Conservation (phyloP, 768 basidiomycete species). For the Lepiota brunneoincarnata region DNA sequence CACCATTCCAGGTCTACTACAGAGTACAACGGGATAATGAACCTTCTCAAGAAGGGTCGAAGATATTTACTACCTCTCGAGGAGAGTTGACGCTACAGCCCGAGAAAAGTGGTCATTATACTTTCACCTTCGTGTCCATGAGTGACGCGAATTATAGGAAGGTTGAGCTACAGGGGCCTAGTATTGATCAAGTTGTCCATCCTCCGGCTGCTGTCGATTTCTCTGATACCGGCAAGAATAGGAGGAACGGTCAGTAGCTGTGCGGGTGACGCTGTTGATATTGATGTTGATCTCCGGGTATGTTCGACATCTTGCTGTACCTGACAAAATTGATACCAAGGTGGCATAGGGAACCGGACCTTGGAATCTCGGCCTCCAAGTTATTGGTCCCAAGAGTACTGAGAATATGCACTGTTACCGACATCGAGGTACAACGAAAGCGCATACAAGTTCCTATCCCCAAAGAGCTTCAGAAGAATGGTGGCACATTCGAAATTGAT, state of each 20-base stretch:
- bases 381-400: slow-evolving; percentile 70
- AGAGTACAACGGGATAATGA: slow-evolving; percentile 70
- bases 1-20: slow-evolving; percentile 87
- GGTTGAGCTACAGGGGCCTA: slow-evolving; percentile 69
- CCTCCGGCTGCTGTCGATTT: slow-evolving; percentile 83
- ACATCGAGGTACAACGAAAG: slow-evolving; percentile 53
- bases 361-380: slow-evolving; percentile 82
- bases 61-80: slow-evolving; percentile 65
- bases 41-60: slow-evolving; percentile 51
- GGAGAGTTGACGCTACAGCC: slow-evolving; percentile 86
- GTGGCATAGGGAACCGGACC: slow-evolving; percentile 76
- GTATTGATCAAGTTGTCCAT: slow-evolving; percentile 87
- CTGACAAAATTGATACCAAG: neutral
- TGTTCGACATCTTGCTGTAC: slow-evolving; percentile 16
- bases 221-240: slow-evolving; percentile 44
- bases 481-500: slow-evolving; percentile 79
- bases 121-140: slow-evolving; percentile 74
- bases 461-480: slow-evolving; percentile 56
- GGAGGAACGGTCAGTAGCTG: slow-evolving; percentile 70
- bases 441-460: slow-evolving; percentile 69
- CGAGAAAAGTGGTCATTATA: slow-evolving; percentile 85
- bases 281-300: slow-evolving; percentile 82
- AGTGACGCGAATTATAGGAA: slow-evolving; percentile 85
- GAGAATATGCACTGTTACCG: slow-evolving; percentile 54
- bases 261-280: slow-evolving; percentile 68